Percentiles rank a stretch among this genome's conserved stretches.
Evolutionary conservation across 805 yeast species (phyloP).

Genomic region (Scheffersomyces stipitis): DNA sequence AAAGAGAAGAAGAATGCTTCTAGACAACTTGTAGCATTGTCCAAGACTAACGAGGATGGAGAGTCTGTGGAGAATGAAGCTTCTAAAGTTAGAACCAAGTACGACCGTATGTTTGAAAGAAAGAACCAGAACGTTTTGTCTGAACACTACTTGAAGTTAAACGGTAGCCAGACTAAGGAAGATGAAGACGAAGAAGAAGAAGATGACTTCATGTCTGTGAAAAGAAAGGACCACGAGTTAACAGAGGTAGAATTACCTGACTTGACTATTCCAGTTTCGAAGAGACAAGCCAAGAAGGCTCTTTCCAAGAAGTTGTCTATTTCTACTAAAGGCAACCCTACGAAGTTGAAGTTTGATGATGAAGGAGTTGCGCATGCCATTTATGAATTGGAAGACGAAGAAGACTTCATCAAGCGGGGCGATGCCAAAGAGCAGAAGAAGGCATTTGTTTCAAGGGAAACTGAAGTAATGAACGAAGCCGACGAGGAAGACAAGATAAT

Average conservation of each 20-base stretch:
- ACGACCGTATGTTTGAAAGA: slow-evolving; percentile 94
- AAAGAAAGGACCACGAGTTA: slow-evolving; percentile 72
- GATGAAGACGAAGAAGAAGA: slow-evolving; percentile 36
- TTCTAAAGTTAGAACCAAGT: slow-evolving; percentile 71
- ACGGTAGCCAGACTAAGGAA: slow-evolving; percentile 37
- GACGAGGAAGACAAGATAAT: slow-evolving; percentile 77
- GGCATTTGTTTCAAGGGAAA: slow-evolving; percentile 65
- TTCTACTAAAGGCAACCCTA: slow-evolving; percentile 62
- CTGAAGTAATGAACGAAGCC: slow-evolving; percentile 63
- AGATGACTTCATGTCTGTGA: slow-evolving; percentile 79
- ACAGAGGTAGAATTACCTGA: slow-evolving; percentile 66
- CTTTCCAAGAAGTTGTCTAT: slow-evolving; percentile 77
- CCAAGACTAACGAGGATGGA: slow-evolving; percentile 53
- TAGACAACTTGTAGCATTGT: slow-evolving; percentile 60
- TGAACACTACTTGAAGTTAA: slow-evolving; percentile 80
- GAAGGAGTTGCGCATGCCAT: slow-evolving; percentile 91
- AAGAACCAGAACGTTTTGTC: slow-evolving; percentile 89
- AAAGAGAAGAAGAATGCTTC: slow-evolving; percentile 82
- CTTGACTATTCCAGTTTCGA: slow-evolving; percentile 66
- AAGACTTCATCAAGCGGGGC: slow-evolving; percentile 74
- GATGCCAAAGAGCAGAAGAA: slow-evolving; percentile 68
- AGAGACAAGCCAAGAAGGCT: slow-evolving; percentile 81
- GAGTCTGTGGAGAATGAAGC: slow-evolving; percentile 52
- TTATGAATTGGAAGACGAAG: slow-evolving; percentile 89
- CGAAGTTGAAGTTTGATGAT: slow-evolving; percentile 85